These are phyloP conservation scores for Ceratocystis cubensis DNA, from an alignment of 2,329 filamentous ascomycete genomes.

Conservation along the genomic window DNA sequence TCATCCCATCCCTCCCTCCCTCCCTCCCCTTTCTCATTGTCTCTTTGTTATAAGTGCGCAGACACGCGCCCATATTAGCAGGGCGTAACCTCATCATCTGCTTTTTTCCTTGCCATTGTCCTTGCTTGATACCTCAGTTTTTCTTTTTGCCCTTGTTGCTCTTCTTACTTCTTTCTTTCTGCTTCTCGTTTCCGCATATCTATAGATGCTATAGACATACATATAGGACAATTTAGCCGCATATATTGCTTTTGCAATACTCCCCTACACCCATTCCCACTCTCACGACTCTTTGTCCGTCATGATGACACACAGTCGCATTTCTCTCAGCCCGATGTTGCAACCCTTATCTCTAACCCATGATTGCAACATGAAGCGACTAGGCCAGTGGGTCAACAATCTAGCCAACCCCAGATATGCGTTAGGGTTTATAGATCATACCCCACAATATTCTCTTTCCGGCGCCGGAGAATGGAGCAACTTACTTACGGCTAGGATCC, in stretches of 20 bases:
- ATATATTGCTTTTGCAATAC: not conserved
- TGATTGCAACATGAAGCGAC: not conserved
- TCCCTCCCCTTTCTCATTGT: not conserved
- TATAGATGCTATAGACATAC: not conserved
- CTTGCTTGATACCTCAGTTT: not conserved
- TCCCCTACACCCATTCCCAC: not conserved
- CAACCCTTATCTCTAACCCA: not conserved
- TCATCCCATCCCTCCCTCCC: not conserved
- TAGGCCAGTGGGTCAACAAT: not conserved
- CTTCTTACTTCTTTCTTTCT: slow-evolving; percentile 2
- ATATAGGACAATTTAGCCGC: not conserved
- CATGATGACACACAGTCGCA: not conserved
- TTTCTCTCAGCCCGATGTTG: not conserved
- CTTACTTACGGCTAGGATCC: slow-evolving; percentile 2
- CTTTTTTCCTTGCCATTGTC: not conserved
- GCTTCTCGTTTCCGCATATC: not conserved
- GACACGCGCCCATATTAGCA: not conserved
- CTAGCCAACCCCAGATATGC: not conserved
- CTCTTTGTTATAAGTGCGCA: not conserved
- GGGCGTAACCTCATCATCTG: not conserved
- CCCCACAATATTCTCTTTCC: slow-evolving; percentile 4
- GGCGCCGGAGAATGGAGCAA: slow-evolving; percentile 2
- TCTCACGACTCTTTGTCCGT: not conserved
- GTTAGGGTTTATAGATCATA: not conserved
- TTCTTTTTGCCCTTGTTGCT: not conserved